These are phyloP conservation scores for Houttuynia cordata DNA, from an alignment of 164 flowering plant genomes.

Conservation along the genomic window DNA sequence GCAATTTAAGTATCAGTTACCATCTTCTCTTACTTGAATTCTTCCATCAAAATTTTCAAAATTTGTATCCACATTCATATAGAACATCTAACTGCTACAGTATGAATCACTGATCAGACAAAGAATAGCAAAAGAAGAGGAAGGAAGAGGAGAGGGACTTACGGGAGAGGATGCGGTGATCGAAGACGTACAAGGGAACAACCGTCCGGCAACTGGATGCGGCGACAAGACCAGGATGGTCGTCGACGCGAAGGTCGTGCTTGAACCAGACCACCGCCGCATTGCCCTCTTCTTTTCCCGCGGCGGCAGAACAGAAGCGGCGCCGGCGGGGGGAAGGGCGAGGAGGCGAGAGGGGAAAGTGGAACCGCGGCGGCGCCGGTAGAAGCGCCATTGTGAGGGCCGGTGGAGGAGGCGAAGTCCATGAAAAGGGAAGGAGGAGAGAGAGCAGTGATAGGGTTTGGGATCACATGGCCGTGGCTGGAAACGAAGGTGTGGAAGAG, in stretches of 20 bases:
- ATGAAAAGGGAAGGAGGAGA: neutral
- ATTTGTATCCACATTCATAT: no score
- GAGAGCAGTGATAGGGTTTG: neutral
- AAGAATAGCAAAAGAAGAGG: no score
- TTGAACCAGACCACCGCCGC: slow-evolving; percentile 76
- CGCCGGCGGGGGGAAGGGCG: slow-evolving; percentile 2
- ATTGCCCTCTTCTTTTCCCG: slow-evolving; percentile 5
- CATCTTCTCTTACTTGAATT: neutral
- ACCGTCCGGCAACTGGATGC: slow-evolving; percentile 35
- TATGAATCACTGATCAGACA: no score
- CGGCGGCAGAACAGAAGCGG: no score
- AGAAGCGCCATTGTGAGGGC: slow-evolving; percentile 21
- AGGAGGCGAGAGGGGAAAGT: slow-evolving; percentile 5
- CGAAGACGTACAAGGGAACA: slow-evolving; percentile 73
- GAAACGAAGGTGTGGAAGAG: slow-evolving; percentile 7
- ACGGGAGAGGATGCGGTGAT: slow-evolving; percentile 74
- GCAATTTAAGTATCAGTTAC: neutral
- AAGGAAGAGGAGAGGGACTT: no score
- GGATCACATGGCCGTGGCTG: neutral
- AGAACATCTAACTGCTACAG: no score
- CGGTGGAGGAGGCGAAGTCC: slow-evolving; percentile 6
- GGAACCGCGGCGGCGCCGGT: slow-evolving; percentile 16
- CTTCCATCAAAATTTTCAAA: no score
- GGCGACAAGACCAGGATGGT: slow-evolving; percentile 63
- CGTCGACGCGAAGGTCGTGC: slow-evolving; percentile 78